Evolutionary conservation across 352 stramenopile genomes (phyloP), one percentile per base, ranked within the genome.

Genomic region (Phytophthora citrophthora): DNA sequence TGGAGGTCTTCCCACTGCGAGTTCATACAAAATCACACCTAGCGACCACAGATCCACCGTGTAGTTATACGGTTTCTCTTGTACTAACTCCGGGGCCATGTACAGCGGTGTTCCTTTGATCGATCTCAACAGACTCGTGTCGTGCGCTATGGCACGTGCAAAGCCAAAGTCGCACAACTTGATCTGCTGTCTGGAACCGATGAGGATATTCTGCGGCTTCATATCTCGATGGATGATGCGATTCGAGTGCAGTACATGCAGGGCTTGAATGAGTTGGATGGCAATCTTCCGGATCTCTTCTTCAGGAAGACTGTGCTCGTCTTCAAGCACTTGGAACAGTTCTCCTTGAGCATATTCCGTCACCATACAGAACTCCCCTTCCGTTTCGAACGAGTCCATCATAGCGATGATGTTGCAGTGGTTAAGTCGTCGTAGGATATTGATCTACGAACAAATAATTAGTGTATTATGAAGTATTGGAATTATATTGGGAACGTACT

Each of bases 131-230:
- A 98, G 67, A 49, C 94, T 91, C 16, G 85, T 89, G 50, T 97
- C 90, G 34, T 91, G 77, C 11, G 84, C 91, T 39, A 98, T 95
- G 4, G 89, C 88, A 36, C 94, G 81, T 4, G 94, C 94, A 77
- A 98, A 98, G 24, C 95, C 95, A 83, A 98, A 98, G 68, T 98
- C 95, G 46, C 88, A 97, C 20, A 98, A 68, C 64, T 98, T 98
- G 64, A 98, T 94, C 58, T 95, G 79, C 72, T 94, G 74, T 31
- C 93, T 90, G 20, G 88, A 90, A 20, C 90, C 90, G 47, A 98
- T 94, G 39, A 98, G 78, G 51, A 98, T 97, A 60, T 97, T 98
- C 60, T 97, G 88, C 9, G 90, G 90, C 66, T 97, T 97, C 82
- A 98, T 95, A 62, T 97, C 91, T 50, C 95, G 89, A 70, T 99